Evolutionary conservation across 371 early-diverging fungal species (phyloP), one percentile per base, ranked within the genome.

Genomic region (Neoconidiobolus thromboides): DNA sequence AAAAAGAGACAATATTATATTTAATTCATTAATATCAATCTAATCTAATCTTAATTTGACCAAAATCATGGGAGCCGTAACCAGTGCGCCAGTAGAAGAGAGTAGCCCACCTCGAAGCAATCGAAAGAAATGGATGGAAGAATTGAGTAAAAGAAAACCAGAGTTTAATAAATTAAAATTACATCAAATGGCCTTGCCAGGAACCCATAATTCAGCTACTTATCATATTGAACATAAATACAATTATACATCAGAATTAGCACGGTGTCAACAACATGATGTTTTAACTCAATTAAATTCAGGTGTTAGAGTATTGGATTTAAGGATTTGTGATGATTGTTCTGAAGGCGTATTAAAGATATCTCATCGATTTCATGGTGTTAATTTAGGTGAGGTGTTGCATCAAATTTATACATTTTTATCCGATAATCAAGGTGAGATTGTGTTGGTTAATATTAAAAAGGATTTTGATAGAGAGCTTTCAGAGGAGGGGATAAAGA

Each of bases 381-480:
- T n/a, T 37, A 39, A 15, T 59, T 48, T 59, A 49, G 50, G 48
- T n/a, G 42, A 59, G n/a, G 26, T 48, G 5, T 49, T 59, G 7
- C 49, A 59, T 38, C 49, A 59, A 38, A 59, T 59, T 42, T 40
- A 15, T 36, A 14, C 36, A 46, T 59, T 59, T 49, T 6, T 59
- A 48, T 15, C 9, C 36, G 44, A 59, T 12, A 59, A 59, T 49
- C 46, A n/a, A 47, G 48, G 26, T 39, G 60, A 59, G 26, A 43
- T 59, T 9, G 38, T 59, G 7, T 12, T 59, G 2, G 48, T 59
- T 2, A n/a, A 10, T 6, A 59, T 59, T 7, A 59, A 59, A 40
- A 59, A 59, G 40, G 60, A 59, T 48, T 59, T 47, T 47, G 60
- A 59, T 41, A 46, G 60, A 7, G 50, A 59, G 39, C 48, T 59